These are phyloP conservation scores for Coniochaeta sp. DNA, from an alignment of 2,329 filamentous ascomycete species.

Conservation along the genomic window DNA sequence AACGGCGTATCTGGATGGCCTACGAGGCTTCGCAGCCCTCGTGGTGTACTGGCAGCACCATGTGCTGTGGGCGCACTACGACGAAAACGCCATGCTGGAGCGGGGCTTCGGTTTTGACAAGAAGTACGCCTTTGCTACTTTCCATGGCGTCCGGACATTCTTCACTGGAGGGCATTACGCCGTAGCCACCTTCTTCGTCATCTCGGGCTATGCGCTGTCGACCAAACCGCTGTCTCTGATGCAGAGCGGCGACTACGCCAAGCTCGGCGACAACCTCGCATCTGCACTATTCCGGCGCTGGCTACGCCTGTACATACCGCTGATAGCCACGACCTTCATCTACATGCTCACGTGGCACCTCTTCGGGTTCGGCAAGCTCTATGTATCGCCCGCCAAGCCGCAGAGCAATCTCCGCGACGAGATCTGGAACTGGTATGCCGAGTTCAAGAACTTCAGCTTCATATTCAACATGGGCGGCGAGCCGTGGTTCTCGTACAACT, in stretches of 20 bases:
- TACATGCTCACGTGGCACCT: slow-evolving; percentile 45
- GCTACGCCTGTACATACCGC: slow-evolving; percentile 35
- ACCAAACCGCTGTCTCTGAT: slow-evolving; percentile 40
- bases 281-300: slow-evolving; percentile 38
- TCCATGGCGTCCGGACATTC: slow-evolving; percentile 52
- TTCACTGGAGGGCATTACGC: slow-evolving; percentile 57
- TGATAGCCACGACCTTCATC: slow-evolving; percentile 44
- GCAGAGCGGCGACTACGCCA: slow-evolving; percentile 31
- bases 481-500: slow-evolving; percentile 51
- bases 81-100: slow-evolving; percentile 34
- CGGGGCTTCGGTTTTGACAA: slow-evolving; percentile 43
- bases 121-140: slow-evolving; percentile 38
- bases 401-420: slow-evolving; percentile 36
- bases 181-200: slow-evolving; percentile 48
- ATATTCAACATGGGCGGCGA: slow-evolving; percentile 48
- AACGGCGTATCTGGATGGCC: slow-evolving; percentile 58
- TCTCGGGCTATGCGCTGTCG: slow-evolving; percentile 50
- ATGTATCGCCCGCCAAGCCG: slow-evolving; percentile 26
- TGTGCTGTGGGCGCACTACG: slow-evolving; percentile 47
- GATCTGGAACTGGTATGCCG: slow-evolving; percentile 36
- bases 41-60: slow-evolving; percentile 59
- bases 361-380: slow-evolving; percentile 31
- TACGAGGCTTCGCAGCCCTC: slow-evolving; percentile 60
- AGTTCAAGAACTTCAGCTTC: slow-evolving; percentile 62
- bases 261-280: slow-evolving; percentile 34